Percentiles rank a stretch among this genome's conserved stretches.
These are phyloP conservation scores for Eucommia ulmoides DNA, from an alignment of 257 asterid species.

Conservation along the genomic window DNA sequence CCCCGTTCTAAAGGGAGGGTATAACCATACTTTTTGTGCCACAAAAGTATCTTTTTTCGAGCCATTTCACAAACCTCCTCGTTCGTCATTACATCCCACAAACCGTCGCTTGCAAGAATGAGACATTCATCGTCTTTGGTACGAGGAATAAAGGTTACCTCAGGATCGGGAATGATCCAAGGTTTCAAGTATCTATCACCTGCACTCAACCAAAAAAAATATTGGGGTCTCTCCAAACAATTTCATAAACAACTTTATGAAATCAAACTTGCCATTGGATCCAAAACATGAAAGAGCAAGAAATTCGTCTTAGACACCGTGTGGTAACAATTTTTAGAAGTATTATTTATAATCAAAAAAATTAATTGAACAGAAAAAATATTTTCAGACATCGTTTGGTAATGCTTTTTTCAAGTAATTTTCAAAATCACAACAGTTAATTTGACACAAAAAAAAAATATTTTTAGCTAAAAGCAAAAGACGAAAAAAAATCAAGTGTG, in stretches of 20 bases:
- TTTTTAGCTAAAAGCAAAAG: too few species aligned
- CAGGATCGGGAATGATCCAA: conserved; percentile 55
- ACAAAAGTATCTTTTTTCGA: conserved; percentile 37
- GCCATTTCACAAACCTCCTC: conserved; percentile 71
- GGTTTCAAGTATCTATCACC: conserved; percentile 76
- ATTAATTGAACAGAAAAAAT: too few species aligned
- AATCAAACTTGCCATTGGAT: not conserved
- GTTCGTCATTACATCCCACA: conserved; percentile 67
- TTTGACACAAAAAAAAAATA: too few species aligned
- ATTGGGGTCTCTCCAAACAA: not conserved
- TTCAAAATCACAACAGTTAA: too few species aligned
- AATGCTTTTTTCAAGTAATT: too few species aligned
- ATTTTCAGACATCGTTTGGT: too few species aligned
- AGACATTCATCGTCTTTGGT: conserved; percentile 60
- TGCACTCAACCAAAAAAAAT: conserved; percentile 10
- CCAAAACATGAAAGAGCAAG: not conserved
- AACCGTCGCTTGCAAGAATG: conserved; percentile 58
- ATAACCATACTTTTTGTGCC: conserved; percentile 53
- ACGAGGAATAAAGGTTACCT: conserved; percentile 39
- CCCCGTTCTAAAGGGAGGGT: conserved; percentile 24
- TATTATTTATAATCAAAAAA: too few species aligned
- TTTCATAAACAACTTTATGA: not conserved
- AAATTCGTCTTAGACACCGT: not conserved
- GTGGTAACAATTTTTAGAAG: not conserved
- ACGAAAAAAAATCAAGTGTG: too few species aligned